These are phyloP conservation scores for Clathrus columnatus DNA, from an alignment of 768 basidiomycete species.

Conservation along the genomic window DNA sequence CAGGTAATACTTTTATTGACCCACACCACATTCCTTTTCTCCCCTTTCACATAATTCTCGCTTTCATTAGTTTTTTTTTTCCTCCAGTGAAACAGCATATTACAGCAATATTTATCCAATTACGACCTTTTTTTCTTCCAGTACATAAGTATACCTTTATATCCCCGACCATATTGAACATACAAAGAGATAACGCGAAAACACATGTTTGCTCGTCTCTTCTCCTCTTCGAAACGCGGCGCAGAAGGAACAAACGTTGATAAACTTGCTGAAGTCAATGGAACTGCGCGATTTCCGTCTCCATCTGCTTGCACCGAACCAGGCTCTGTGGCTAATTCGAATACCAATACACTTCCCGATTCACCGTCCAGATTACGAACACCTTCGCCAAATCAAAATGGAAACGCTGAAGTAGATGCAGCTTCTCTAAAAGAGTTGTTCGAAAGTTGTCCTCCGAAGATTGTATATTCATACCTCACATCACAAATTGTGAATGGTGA, in stretches of 20 bases:
- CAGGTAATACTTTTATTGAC: no score
- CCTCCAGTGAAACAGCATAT: no score
- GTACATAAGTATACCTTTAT: no score
- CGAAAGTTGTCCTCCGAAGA: constrained; percentile 54
- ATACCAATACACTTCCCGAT: constrained; percentile 28
- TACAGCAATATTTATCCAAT: no score
- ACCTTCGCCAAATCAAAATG: constrained; percentile 18
- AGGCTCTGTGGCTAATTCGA: constrained; percentile 15
- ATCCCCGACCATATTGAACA: no score
- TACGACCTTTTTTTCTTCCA: no score
- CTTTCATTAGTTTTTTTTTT: no score
- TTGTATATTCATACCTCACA: constrained; percentile 53
- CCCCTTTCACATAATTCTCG: no score
- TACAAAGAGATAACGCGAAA: no score
- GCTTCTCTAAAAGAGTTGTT: constrained; percentile 42
- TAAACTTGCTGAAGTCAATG: background rate
- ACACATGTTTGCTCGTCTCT: constrained; percentile 8
- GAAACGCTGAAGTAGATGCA: constrained; percentile 29
- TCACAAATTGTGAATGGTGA: constrained; percentile 29
- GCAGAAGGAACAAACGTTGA: background rate
- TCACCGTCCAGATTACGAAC: constrained; percentile 27
- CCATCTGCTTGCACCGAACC: constrained; percentile 3
- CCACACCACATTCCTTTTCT: no score
- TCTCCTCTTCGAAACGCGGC: constrained; percentile 1
- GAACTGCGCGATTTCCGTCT: background rate